Base-by-base conservation (phyloP, 441 rosid genomes). In the Rhodomyrtus psidioides region DNA sequence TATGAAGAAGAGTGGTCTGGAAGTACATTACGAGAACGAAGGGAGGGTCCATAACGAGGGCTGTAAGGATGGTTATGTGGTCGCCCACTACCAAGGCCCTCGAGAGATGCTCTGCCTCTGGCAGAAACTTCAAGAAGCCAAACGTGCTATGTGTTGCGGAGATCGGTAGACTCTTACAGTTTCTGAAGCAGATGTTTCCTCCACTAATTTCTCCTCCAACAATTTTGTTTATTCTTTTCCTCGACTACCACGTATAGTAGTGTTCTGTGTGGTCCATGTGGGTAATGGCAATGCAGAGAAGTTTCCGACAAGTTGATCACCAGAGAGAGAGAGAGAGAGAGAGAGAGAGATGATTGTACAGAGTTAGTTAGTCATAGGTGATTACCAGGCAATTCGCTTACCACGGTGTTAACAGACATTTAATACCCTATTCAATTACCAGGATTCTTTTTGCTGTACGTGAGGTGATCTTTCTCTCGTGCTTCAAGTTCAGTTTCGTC, bases 51-150 rank as follows among this genome's bases (percentile, higher is more conserved):
- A 91, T 82, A 95, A 91, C 57, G 94, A 83, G 15, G 99, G 99
- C 79, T 97, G 99, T 90, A 94, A 89, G 85, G 97, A 96, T 59
- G 98, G 98, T 39, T 96, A 93, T 86, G 90, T 95, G 62, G 94
- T 97, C 85, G 98, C 99, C 56, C 99, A 96, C 90, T 96, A 95
- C 91, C 99, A 97, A 92, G 92, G 94, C 85, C 99, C 98, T 3
- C 91, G 98, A 53, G 96, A 95, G 90, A 91, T 96, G 98, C 91
- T 94, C 75, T 97, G 99, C 55, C 94, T 97, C 39, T 97, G 99
- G 99, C 97, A 95, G 91, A 95, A 95, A 83, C 94, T 95, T 88
- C 91, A 93, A 90, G 95, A 94, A 70, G 94, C 93, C 79, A 94
- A 92, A 82, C 92, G 91, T 51, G 93, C 98, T 83, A 82, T 21